Conservation (phyloP, 2,329 filamentous ascomycete species). For the Parastagonospora nodorum region DNA sequence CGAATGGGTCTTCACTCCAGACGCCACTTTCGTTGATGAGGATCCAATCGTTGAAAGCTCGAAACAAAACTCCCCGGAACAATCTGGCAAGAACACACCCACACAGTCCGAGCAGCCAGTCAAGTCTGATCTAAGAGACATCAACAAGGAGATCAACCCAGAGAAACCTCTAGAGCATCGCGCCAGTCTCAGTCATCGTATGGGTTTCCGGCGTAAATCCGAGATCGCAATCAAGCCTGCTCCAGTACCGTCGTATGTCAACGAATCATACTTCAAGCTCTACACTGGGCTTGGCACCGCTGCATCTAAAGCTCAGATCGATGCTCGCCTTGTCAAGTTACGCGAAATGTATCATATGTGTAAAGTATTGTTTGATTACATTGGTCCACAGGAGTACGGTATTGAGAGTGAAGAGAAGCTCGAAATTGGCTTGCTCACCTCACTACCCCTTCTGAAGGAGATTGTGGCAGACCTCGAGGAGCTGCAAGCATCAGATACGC, state of each 20-base stretch:
- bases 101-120: constrained; percentile 36
- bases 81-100: constrained; percentile 28
- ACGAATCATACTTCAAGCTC: constrained; percentile 82
- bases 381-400: constrained; percentile 97
- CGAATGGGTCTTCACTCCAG: constrained; percentile 96
- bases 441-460: constrained; percentile 89
- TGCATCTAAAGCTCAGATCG: constrained; percentile 74
- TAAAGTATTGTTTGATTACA: constrained; percentile 97
- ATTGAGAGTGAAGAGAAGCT: constrained; percentile 95
- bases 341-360: constrained; percentile 91
- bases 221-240: constrained; percentile 40
- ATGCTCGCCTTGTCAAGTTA: constrained; percentile 83
- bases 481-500: constrained; percentile 91
- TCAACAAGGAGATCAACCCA: constrained; percentile 44
- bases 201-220: constrained; percentile 60
- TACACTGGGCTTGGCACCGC: constrained; percentile 71
- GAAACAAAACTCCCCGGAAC: constrained; percentile 36
- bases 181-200: constrained; percentile 51
- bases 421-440: constrained; percentile 96
- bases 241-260: constrained; percentile 41
- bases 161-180: constrained; percentile 41
- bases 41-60: constrained; percentile 42
- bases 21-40: constrained; percentile 76
- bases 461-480: constrained; percentile 97
- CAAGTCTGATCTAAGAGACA: constrained; percentile 20